Evolutionary conservation across 768 basidiomycete genomes (phyloP), one percentile per base, ranked within the genome.

Genomic region (Lyophyllum shimeji): DNA sequence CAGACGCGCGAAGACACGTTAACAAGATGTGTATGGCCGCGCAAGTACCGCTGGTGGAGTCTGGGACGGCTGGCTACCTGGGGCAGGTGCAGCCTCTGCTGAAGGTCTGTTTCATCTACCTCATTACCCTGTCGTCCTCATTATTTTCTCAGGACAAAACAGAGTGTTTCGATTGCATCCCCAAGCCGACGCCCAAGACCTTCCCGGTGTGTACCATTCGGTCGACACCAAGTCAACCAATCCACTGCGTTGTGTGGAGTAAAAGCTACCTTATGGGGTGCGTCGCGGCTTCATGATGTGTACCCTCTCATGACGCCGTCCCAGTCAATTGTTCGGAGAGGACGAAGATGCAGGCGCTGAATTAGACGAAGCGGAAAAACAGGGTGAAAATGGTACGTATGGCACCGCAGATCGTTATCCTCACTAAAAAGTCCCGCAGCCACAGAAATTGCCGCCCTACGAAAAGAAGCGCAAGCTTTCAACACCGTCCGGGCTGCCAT

Each of bases 241-340:
- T 98, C 49, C 97, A 99, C 65, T 99, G 96, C 66, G 98, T 99
- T 47, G 95, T 98, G 2, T 99, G 97, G 97, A 94, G 93, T 27
- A 99, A 98, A 70, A 95, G 86, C 55, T 98, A 98, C 75, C 85
- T 99, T 12, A 82, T 98, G 64, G 87, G 90, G 95, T 93, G 63
- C 67, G 89, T 73, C 5, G 1, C 47, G 17, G 46, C 0, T 24
- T 47, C 24, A 46, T 47, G 25, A 13, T 11, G 45, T 34, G 18
- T 37, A 9, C 63, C 37, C 23, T 29, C 11, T 18, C 33, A 49
- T 55, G 51, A 57, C 47, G 51, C 25, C 46, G 47, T 31, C 7
- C 8, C 61, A 97, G 95, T 17, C 95, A 98, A 71, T 71, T 99
- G 8, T 98, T 98, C 61, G 97, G 97, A 0, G 93, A 95, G 68